Base-by-base conservation (phyloP, 257 asterid genomes). In the Lantana camara region DNA sequence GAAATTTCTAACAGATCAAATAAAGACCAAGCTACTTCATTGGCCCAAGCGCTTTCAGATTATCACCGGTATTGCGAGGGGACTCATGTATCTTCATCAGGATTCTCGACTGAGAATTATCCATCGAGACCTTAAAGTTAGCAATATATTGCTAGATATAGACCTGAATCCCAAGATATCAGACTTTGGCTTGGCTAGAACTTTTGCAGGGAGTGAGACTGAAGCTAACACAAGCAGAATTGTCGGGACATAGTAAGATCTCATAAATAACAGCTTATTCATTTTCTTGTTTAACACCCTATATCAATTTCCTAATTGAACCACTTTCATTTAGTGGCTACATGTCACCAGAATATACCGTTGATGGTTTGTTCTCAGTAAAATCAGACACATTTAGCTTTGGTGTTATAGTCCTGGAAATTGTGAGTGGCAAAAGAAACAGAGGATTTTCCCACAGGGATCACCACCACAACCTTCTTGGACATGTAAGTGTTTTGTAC, bases 311-410 rank as follows among this genome's bases (percentile, higher is more conserved):
- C n/a, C n/a, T n/a, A n/a, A n/a, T n/a, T n/a, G n/a, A n/a, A n/a
- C n/a, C n/a, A n/a, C n/a, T n/a, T n/a, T n/a, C n/a, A n/a, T n/a
- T n/a, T 55, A 53, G 71, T 29, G 71, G 71, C 12, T 66, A 53
- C 56, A 66, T 66, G 63, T 51, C 83, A 9, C 83, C 75, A 3
- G 73, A 78, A 55, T 70, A 78, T 37, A 80, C 70, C 9, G 46
- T 66, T n/a, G 75, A 70, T 48, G 80, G 83, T 0, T 15, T 27
- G 19, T 78, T 70, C 67, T 73, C 77, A 3, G 17, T 64, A 62
- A 73, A 73, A 29, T 73, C 77, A 24, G 83, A 78, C 40, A 70
- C 73, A 10, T 78, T 73, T 44, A 73, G 83, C 64, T 66, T 65
- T n/a, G 80, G 79, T 1, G 77, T 73, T 15, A 62, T 78, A 19